Evolutionary conservation across 2,329 filamentous ascomycete species (phyloP), one percentile per base, ranked within the genome.

Genomic region (Arthrobotrys conoides): DNA sequence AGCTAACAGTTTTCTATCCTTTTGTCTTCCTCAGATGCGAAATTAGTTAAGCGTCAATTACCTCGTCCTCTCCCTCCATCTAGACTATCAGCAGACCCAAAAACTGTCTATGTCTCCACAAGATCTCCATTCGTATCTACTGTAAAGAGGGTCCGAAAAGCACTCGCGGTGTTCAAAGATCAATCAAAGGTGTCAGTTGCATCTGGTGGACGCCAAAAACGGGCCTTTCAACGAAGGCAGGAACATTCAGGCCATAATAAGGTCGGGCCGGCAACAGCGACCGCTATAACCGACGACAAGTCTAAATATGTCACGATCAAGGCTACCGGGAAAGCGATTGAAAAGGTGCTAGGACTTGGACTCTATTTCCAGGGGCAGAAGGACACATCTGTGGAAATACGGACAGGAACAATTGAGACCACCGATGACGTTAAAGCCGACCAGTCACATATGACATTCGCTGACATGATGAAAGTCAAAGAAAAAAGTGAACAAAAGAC

Each of bases 121-220:
- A 86, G 86, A 44, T 90, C 91, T 0, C 90, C 90, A 5, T 92
- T 93, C 85, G 88, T 93, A 84, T 88, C 91, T 10, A 86, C 89
- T 3, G 87, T 92, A 12, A 90, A 89, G 81, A 90, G 91, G 64
- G 88, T 90, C 14, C 88, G 89, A 77, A 89, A 89, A 76, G 87
- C 90, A 0, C 88, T 94, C 3, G 86, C 88, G 53, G 86, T 87
- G 44, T 87, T 88, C 3, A 85, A 88, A 1, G 88, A 88, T 67
- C 86, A 88, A 24, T 82, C 83, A 3, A 85, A 85, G 48, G 86
- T 86, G 80, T 84, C 86, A 53, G 81, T 86, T 46, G 85, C 71
- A 18, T 78, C 75, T 1, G 68, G 71, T 22, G 51, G 53, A n/a
- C 75, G 70, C 3, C 76, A 79, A 38, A 69, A 66, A 67, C 64